These are phyloP conservation scores for Lentinula lateritia DNA, from an alignment of 768 basidiomycete species.

Conservation along the genomic window DNA sequence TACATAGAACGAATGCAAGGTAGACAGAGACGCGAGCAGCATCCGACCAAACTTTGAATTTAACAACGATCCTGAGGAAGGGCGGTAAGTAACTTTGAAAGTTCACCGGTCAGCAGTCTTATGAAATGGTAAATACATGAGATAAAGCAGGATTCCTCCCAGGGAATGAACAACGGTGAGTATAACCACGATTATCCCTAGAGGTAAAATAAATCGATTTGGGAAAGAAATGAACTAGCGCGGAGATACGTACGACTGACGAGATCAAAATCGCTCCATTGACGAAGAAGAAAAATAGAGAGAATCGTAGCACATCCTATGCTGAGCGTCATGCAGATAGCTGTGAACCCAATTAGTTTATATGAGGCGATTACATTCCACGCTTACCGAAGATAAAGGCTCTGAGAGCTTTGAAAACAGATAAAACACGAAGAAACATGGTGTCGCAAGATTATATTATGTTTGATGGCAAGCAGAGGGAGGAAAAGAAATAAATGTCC, in stretches of 20 bases:
- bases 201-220: not conserved
- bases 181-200: conserved; percentile 28
- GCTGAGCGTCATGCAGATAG: conserved; percentile 24
- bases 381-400: conserved; percentile 28
- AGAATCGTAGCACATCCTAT: conserved; percentile 27
- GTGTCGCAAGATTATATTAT: conserved; percentile 6
- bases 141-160: conserved; percentile 27
- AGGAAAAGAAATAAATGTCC: not conserved
- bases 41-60: conserved; percentile 32
- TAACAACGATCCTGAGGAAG: conserved; percentile 29
- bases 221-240: not conserved
- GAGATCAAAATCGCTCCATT: conserved; percentile 25
- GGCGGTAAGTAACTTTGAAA: not conserved
- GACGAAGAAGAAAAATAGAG: conserved; percentile 26
- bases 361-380: not conserved
- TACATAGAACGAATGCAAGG: conserved; percentile 16
- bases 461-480: not conserved
- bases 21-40: conserved; percentile 25
- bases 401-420: conserved; percentile 27
- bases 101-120: not conserved
- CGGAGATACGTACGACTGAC: conserved; percentile 25
- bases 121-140: conserved; percentile 24
- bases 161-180: conserved; percentile 24
- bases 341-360: conserved; percentile 12
- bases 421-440: conserved; percentile 19